Base-by-base conservation (phyloP, 345 rosid genomes). In the Limnanthes douglasii region DNA sequence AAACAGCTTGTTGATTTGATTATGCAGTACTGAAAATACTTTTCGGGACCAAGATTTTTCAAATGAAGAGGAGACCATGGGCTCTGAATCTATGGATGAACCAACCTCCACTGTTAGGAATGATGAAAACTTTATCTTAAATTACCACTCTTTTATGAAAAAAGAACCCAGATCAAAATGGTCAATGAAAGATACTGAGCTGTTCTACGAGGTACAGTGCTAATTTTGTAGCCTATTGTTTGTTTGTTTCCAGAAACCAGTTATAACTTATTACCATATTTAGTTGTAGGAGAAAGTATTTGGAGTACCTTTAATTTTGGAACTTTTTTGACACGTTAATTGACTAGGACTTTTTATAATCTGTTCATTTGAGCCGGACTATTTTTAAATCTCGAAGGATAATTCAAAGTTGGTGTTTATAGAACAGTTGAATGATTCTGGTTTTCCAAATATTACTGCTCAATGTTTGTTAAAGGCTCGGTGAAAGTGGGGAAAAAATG, bases 111-210 rank as follows among this genome's bases (percentile, higher is more conserved):
- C 22, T 3, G 0, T 20, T 19, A 21, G 34, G 1, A 45, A 41
- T 8, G 37, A 42, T 41, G 54, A 54, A 14, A 56, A 57, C 10
- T 11, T 41, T 33, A 62, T 54, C 12, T 69, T 72, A 34, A 86
- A 86, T 50, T 53, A 66, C 39, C 93, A 82, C 30, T 62, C 93
- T 22, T 73, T 51, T 45, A 78, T 78, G 94, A 59, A 73, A 36
- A 73, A 58, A 63, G 56, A 72, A 35, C 56, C 73, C 9, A 69
- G 56, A 19, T 31, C 42, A 45, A 60, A 78, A 59, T 86, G 97
- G 97, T 70, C 94, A 30, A 86, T 75, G 34, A 60, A 65, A 55
- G 94, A 82, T 23, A 82, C 94, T 3, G 75, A 78, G 34, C 57
- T 70, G 57, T 86, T 82, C 56, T 82, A 82, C 35, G 75, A 71